These are phyloP conservation scores for Penicillium nucicola DNA, from an alignment of 495 filamentous ascomycete genomes.

Conservation along the genomic window DNA sequence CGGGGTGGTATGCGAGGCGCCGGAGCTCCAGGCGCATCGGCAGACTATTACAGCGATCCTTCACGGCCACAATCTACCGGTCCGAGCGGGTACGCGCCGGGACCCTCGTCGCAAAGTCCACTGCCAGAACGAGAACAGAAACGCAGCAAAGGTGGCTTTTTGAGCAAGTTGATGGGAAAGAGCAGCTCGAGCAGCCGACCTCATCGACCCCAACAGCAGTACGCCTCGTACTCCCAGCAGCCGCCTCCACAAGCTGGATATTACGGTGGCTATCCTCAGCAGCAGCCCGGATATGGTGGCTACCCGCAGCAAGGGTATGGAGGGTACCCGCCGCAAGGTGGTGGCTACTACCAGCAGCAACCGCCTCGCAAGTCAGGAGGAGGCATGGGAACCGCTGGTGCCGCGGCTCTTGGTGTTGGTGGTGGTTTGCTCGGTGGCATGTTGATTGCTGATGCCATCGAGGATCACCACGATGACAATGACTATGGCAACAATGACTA, in stretches of 20 bases:
- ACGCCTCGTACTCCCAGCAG: conserved; percentile 23
- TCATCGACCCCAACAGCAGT: conserved; percentile 23
- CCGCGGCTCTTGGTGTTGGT: conserved; percentile 72
- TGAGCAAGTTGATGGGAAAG: conserved; percentile 52
- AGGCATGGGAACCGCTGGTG: conserved; percentile 65
- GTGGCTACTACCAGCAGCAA: conserved; percentile 41
- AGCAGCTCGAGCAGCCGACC: conserved; percentile 17
- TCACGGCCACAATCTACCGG: conserved; percentile 20
- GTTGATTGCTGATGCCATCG: conserved; percentile 58
- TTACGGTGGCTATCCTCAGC: conserved; percentile 34
- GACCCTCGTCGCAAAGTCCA: conserved; percentile 20
- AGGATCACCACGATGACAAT: conserved; percentile 45
- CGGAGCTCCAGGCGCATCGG: conserved; percentile 30
- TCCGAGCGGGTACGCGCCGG: conserved; percentile 19
- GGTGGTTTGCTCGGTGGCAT: conserved; percentile 72
- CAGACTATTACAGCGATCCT: conserved; percentile 42
- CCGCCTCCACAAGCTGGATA: conserved; percentile 23
- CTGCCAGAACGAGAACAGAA: conserved; percentile 29
- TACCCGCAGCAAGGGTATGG: conserved; percentile 24
- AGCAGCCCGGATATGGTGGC: conserved; percentile 39
- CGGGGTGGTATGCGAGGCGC: conserved; percentile 38
- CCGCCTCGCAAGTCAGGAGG: conserved; percentile 30
- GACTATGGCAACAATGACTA: conserved; percentile 46
- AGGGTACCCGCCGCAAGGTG: conserved; percentile 40
- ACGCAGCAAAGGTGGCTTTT: conserved; percentile 38